Evolutionary conservation across 2,329 filamentous ascomycete genomes (phyloP), one percentile per base, ranked within the genome.

Genomic region (Helotiales sp.): DNA sequence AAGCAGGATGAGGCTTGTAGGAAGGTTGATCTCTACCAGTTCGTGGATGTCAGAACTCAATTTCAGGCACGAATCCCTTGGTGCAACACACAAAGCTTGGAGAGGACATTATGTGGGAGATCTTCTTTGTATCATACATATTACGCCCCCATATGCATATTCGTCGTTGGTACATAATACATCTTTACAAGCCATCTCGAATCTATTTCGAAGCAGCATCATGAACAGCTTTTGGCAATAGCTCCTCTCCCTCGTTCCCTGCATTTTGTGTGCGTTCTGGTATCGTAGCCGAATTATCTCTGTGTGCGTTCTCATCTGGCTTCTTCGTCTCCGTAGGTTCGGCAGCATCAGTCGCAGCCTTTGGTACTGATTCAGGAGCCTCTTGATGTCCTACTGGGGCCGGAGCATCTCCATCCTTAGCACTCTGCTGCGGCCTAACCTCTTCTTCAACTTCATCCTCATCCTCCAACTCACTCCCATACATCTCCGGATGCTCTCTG

Each of bases 401-500:
- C 19, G 50, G 57, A 44, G 49, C 52, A 38, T 36, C 61, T 27
- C 53, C 57, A 49, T 70, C 65, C 57, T 63, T 62, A 6, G 4
- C 46, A 10, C 25, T n/a, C 17, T 48, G 25, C 46, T 48, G 46
- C 7, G 66, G 65, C 17, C 60, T 59, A 47, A 71, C 53, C 46
- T 71, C 69, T 19, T 69, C 66, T 54, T 71, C 70, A 17, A 71
- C 56, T 33, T 85, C 82, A 19, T 88, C 86, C 31, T 86, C 84
- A 51, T 92, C 89, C 31, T 89, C 87, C 17, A 97, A 80, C 73
- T 98, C 93, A 42, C 89, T 83, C 59, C 92, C 93, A 75, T 99
- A 99, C 59, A 97, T 82, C 42, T 98, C 95, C 19, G 95, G 95
- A 74, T 97, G 90, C 72, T 87, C 79, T 67, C 92, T 85, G 83